phyloP scores from a whole-genome alignment of 2,329 filamentous ascomycete genomes.

The Huntiella savannae region DNA sequence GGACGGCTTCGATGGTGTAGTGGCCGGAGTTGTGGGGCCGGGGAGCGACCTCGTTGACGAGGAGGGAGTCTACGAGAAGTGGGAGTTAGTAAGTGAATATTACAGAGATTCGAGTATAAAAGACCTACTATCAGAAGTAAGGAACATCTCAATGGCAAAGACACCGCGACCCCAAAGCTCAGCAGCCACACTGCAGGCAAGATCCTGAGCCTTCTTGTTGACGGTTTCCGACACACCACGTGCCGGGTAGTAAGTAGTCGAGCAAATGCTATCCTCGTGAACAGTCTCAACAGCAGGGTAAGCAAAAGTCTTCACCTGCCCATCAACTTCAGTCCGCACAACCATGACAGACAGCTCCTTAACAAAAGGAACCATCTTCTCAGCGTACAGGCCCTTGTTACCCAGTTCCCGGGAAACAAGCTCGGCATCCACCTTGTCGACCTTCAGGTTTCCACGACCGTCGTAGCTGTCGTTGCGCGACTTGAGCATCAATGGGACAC shows the following conservation, averaged over 20 bases:
- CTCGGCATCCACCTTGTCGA: slow-evolving; percentile 26
- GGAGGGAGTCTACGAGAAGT: slow-evolving; percentile 28
- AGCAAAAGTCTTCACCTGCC: slow-evolving; percentile 32
- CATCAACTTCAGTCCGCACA: slow-evolving; percentile 59
- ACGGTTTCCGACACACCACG: slow-evolving; percentile 44
- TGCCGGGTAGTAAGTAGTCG: slow-evolving; percentile 73
- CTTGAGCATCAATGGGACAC: slow-evolving; percentile 85
- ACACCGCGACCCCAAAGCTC: slow-evolving; percentile 77
- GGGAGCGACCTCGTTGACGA: slow-evolving; percentile 77
- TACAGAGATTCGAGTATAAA: neutral
- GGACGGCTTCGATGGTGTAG: slow-evolving; percentile 83
- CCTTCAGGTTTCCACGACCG: slow-evolving; percentile 50
- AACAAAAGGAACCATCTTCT: slow-evolving; percentile 72
- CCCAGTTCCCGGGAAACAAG: slow-evolving; percentile 48
- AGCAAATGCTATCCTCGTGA: slow-evolving; percentile 90
- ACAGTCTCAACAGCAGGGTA: slow-evolving; percentile 89
- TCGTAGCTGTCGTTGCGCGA: slow-evolving; percentile 81
- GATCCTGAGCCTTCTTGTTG: slow-evolving; percentile 46
- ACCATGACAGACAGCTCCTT: slow-evolving; percentile 91
- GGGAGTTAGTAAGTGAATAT: slow-evolving; percentile 2
- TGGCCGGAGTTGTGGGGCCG: slow-evolving; percentile 80
- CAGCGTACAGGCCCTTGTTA: slow-evolving; percentile 60
- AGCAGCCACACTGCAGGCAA: slow-evolving; percentile 62
- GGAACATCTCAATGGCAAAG: slow-evolving; percentile 93
- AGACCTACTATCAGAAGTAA: slow-evolving; percentile 45